A percentile compares a stretch with the other conserved stretches of the same genome.
Evolutionary conservation across 78 protist genomes (phyloP).

Genomic region (Polysphondylium violaceum): DNA sequence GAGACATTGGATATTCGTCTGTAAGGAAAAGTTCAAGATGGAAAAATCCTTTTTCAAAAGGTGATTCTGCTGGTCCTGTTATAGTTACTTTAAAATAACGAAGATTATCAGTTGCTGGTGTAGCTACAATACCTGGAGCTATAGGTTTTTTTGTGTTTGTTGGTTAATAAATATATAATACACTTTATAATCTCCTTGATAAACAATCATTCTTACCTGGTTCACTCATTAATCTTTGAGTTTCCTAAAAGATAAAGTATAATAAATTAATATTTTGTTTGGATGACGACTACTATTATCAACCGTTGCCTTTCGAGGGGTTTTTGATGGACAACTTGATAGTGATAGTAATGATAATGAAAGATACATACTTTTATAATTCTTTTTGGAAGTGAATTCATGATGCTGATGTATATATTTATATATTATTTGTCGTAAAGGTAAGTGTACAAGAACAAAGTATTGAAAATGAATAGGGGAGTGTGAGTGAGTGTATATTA

Average conservation of each 20-base stretch:
- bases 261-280: background rate
- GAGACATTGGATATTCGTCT: slow-evolving; percentile 98
- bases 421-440: too few species aligned
- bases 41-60: slow-evolving; percentile 96
- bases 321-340: background rate
- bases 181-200: background rate
- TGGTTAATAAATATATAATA: background rate
- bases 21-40: slow-evolving; percentile 96
- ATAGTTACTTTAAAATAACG: slow-evolving; percentile 95
- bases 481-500: too few species aligned
- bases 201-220: slow-evolving; percentile 39
- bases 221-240: slow-evolving; percentile 62
- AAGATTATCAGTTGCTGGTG: slow-evolving; percentile 91
- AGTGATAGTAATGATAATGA: background rate
- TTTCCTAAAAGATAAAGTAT: slow-evolving; percentile 24
- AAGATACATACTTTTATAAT: slow-evolving; percentile 12
- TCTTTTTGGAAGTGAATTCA: slow-evolving; percentile 67
- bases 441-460: too few species aligned
- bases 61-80: slow-evolving; percentile 90
- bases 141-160: background rate
- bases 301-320: background rate
- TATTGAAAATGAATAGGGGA: too few species aligned
- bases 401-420: too few species aligned
- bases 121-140: slow-evolving; percentile 93
- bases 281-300: background rate